Conservation (phyloP, 495 filamentous ascomycete genomes). For the Aspergillus leporis region DNA sequence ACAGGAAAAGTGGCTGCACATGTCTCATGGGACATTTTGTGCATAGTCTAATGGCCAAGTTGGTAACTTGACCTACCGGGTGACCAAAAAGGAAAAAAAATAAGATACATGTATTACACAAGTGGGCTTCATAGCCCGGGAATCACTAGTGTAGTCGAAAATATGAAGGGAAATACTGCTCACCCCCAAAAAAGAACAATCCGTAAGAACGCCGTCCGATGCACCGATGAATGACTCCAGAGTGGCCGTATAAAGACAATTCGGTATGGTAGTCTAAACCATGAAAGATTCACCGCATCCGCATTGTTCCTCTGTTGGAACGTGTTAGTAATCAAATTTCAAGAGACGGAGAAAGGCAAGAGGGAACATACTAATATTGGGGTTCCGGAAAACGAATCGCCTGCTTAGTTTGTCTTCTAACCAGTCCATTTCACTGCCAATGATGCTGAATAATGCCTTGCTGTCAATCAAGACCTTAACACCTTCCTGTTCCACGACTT, state of each 20-base stretch:
- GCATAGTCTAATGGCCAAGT: background rate
- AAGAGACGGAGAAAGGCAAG: background rate
- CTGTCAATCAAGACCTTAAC: constrained; percentile 95
- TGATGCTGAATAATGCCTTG: constrained; percentile 96
- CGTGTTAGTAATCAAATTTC: constrained; percentile 33
- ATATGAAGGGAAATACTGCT: constrained; percentile 16
- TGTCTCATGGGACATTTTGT: background rate
- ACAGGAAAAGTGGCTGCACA: background rate
- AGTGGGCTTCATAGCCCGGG: constrained; percentile 29
- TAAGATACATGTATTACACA: constrained; percentile 13
- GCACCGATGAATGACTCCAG: constrained; percentile 34
- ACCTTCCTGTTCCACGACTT: constrained; percentile 91
- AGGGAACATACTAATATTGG: constrained; percentile 87
- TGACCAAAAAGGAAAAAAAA: background rate
- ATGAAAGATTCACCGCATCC: constrained; percentile 98
- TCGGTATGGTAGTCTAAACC: constrained; percentile 50
- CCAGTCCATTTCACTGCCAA: constrained; percentile 99
- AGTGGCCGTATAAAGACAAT: constrained; percentile 18
- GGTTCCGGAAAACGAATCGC: constrained; percentile 92
- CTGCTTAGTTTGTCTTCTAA: constrained; percentile 89
- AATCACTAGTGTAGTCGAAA: constrained; percentile 38
- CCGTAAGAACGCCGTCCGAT: constrained; percentile 46
- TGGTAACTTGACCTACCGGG: background rate
- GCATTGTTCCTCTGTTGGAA: constrained; percentile 80
- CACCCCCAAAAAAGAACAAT: constrained; percentile 14